These are phyloP conservation scores for Boletus fagicola DNA, from an alignment of 768 basidiomycete species.

Conservation along the genomic window DNA sequence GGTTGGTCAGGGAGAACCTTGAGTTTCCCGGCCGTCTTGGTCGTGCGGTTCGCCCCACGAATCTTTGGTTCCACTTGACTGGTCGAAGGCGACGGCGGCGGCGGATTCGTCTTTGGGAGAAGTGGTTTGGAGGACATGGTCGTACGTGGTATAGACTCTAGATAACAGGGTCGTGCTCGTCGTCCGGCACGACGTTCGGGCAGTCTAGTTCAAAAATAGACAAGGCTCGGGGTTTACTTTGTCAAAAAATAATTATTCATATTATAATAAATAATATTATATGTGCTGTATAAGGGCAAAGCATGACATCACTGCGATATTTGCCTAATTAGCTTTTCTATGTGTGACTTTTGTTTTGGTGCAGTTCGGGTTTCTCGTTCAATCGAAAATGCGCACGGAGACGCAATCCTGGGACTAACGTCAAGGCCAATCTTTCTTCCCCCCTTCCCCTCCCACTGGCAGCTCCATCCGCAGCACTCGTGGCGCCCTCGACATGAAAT, in stretches of 20 bases:
- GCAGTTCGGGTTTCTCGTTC: too few relatives aligned
- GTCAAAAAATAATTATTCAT: neutral
- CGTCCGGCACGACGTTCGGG: slow-evolving; percentile 9
- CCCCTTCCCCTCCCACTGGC: too few relatives aligned
- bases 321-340: neutral
- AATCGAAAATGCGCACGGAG: too few relatives aligned
- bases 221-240: neutral
- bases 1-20: slow-evolving; percentile 88
- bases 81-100: slow-evolving; percentile 10
- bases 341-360: neutral
- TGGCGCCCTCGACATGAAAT: too few relatives aligned
- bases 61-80: slow-evolving; percentile 47
- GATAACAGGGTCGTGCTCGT: slow-evolving; percentile 13
- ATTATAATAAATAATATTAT: neutral
- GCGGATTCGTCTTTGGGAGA: slow-evolving; percentile 31
- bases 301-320: slow-evolving; percentile 17
- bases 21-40: slow-evolving; percentile 81
- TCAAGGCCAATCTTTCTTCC: neutral
- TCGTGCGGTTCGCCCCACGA: slow-evolving; percentile 74
- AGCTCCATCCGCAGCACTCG: neutral
- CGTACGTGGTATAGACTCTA: neutral
- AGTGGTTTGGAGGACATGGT: slow-evolving; percentile 32
- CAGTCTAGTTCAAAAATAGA: slow-evolving; percentile 15
- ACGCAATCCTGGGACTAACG: neutral
- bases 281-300: neutral